Conservation (phyloP, 2,329 filamentous ascomycete species). For the Aspergillus fumigatiaffinis region DNA sequence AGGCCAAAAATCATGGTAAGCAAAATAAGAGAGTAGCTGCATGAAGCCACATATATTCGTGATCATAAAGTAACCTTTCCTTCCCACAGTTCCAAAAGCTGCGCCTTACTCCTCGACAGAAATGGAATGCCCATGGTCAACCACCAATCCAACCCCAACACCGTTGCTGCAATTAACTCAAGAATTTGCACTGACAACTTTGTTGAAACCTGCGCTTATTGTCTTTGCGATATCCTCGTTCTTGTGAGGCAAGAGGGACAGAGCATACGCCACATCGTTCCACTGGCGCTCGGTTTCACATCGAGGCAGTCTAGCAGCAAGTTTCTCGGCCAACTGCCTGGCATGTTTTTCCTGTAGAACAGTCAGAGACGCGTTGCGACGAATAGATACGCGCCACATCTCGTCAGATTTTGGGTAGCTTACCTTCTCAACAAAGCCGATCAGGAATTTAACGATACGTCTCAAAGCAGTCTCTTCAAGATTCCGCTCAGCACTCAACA, state of each 20-base stretch:
- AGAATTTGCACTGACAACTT: constrained; percentile 61
- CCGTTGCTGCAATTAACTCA: constrained; percentile 27
- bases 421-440: constrained; percentile 97
- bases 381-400: background rate
- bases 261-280: constrained; percentile 93
- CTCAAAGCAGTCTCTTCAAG: constrained; percentile 83
- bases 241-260: constrained; percentile 78
- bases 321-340: constrained; percentile 86
- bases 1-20: background rate
- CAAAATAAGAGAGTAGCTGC: background rate
- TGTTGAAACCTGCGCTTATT: constrained; percentile 50
- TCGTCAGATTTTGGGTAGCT: constrained; percentile 19
- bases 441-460: constrained; percentile 84
- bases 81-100: background rate
- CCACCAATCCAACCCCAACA: constrained; percentile 11
- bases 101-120: background rate
- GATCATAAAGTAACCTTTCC: background rate
- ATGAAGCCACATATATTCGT: background rate
- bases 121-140: background rate
- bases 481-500: constrained; percentile 75
- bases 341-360: constrained; percentile 82
- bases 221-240: constrained; percentile 46
- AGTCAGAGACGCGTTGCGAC: background rate
- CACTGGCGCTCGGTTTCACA: constrained; percentile 94
- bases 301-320: constrained; percentile 77